A percentile compares a stretch with the other conserved stretches of the same genome.
Evolutionary conservation across 148 eudicot species (phyloP).

Genomic region (Vaccinium darrowii): DNA sequence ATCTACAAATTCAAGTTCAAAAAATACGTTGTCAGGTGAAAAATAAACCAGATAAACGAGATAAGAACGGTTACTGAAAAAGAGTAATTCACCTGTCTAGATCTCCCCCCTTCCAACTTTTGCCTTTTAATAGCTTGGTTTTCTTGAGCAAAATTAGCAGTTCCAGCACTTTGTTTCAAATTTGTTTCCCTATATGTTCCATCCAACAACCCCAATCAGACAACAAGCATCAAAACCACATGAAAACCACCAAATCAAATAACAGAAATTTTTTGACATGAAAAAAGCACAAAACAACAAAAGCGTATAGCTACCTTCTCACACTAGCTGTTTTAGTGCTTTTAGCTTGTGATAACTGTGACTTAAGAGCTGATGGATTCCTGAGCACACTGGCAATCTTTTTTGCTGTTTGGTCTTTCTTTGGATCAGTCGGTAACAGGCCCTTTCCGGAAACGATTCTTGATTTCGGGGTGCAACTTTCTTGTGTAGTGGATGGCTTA

Average conservation of each 20-base stretch:
- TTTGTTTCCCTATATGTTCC: constrained; percentile 35
- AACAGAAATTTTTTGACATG: neutral
- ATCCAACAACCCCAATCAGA: constrained; percentile 4
- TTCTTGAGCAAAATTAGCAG: constrained; percentile 76
- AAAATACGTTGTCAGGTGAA: neutral
- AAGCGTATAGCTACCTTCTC: constrained; percentile 41
- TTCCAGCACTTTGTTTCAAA: constrained; percentile 40
- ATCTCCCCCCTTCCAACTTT: constrained; percentile 73
- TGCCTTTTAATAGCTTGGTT: constrained; percentile 93
- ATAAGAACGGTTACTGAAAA: neutral
- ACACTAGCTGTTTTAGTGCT: constrained; percentile 49
- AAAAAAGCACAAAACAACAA: neutral
- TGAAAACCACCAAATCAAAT: neutral
- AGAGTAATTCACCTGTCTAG: constrained; percentile 53
- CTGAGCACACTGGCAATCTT: constrained; percentile 58
- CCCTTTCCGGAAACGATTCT: constrained; percentile 31
- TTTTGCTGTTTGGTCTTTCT: constrained; percentile 56
- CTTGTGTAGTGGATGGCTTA: constrained; percentile 18
- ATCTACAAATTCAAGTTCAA: constrained; percentile 41
- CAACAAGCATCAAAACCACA: too few species aligned
- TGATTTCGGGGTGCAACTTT: constrained; percentile 68
- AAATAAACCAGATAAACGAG: neutral
- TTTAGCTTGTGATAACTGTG: constrained; percentile 58
- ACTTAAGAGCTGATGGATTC: constrained; percentile 66
- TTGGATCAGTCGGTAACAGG: constrained; percentile 29